Base-by-base conservation (phyloP, 2,329 filamentous ascomycete species). In the Sporothrix brunneoviolacea region DNA sequence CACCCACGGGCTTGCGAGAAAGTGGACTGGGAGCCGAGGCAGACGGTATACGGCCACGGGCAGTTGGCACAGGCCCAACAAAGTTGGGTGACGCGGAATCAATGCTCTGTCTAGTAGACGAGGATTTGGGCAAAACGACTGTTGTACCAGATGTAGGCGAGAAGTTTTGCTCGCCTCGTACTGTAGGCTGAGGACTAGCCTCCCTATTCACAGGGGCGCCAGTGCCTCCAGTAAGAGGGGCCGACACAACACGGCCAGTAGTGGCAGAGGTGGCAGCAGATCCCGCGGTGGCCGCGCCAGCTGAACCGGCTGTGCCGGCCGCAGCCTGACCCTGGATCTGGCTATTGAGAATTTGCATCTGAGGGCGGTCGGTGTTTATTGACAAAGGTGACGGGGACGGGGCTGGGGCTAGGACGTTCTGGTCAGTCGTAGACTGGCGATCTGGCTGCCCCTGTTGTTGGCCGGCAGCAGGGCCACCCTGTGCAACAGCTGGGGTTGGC, bases 361-460 rank as follows among this genome's bases (percentile, higher is more conserved):
- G 47, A 16, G 30, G 33, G 27, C 41, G 35, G 19, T 19, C 18
- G 2, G 24, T 39, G 35, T 18, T 36, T 9, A 53, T 22, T 2
- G 53, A 55, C 16, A 53, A 33, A 4, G 53, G 47, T 13, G 53
- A 54, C 24, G 47, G 50, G 10, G 53, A 53, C 12, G 39, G 42
- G 12, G n/a, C 38, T 2, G 52, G 44, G 1, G 12, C 32, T 15
- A 32, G 44, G 16, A 18, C 18, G n/a, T 13, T 12, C 10, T 15
- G 12, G 7, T 30, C 30, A 15, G 7, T 16, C 6, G 15, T 4
- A 2, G 24, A n/a, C n/a, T n/a, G n/a, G n/a, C n/a, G n/a, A n/a
- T 27, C 21, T 19, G 24, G 6, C 37, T 39, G 7, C 8, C 4
- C 13, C 7, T 4, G n/a, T n/a, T n/a, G n/a, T n/a, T n/a, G n/a